These are phyloP conservation scores for Austroboletus festivus DNA, from an alignment of 768 basidiomycete genomes.

Conservation along the genomic window DNA sequence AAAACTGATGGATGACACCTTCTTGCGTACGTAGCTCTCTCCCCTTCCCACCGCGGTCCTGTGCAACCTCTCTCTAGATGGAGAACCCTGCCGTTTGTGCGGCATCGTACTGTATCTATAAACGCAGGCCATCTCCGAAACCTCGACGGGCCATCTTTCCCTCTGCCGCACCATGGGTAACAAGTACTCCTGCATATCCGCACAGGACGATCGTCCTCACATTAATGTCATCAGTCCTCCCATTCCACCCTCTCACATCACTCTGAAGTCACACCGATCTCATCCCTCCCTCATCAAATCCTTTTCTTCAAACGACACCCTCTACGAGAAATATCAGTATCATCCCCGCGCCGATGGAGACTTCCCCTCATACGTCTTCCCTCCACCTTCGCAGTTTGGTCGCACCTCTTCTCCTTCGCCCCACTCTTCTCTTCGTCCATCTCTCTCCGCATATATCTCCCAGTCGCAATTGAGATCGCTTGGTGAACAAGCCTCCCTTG, in stretches of 20 bases:
- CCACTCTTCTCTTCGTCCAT: slow-evolving; percentile 4
- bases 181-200: slow-evolving; percentile 23
- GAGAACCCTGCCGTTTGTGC: not conserved
- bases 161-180: slow-evolving; percentile 28
- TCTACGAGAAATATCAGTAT: slow-evolving; percentile 32
- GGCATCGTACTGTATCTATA: slow-evolving; percentile 12
- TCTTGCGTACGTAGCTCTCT: slow-evolving; percentile 1
- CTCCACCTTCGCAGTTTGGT: not conserved
- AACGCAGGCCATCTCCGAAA: slow-evolving; percentile 5
- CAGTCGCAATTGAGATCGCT: slow-evolving; percentile 21
- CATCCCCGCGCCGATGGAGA: slow-evolving; percentile 13
- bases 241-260: slow-evolving; percentile 32
- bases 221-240: slow-evolving; percentile 8
- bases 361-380: not conserved
- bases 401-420: not conserved
- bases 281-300: slow-evolving; percentile 35
- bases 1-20: not conserved
- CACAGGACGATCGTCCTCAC: slow-evolving; percentile 4
- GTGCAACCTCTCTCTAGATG: not conserved
- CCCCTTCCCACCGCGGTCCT: not conserved
- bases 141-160: not conserved
- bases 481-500: slow-evolving; percentile 37
- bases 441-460: slow-evolving; percentile 25
- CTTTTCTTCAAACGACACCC: slow-evolving; percentile 39
- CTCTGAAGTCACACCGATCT: slow-evolving; percentile 39